These are phyloP conservation scores for Cicer cuneatum DNA, from an alignment of 306 rosid genomes.

Conservation along the genomic window DNA sequence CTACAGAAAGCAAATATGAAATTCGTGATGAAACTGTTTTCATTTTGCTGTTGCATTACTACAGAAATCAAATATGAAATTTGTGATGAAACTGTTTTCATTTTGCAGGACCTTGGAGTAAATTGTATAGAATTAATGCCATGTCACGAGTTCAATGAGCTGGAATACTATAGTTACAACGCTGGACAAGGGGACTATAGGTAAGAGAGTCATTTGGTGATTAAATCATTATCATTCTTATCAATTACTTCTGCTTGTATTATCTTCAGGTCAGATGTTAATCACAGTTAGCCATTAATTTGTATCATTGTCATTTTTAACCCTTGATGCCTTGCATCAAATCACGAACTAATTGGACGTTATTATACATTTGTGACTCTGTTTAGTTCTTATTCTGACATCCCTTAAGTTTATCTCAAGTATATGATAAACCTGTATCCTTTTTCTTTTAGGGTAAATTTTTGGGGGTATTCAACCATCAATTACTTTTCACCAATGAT, in stretches of 20 bases:
- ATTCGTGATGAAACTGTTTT: slow-evolving; percentile 38
- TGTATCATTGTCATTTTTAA: slow-evolving; percentile 12
- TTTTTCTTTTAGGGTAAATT: slow-evolving; percentile 73
- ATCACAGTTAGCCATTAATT: slow-evolving; percentile 21
- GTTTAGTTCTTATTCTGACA: slow-evolving; percentile 7
- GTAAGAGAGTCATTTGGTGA: slow-evolving; percentile 48
- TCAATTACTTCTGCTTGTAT: slow-evolving; percentile 17
- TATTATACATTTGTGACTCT: slow-evolving; percentile 21
- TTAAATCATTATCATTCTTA: slow-evolving; percentile 32
- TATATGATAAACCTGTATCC: slow-evolving; percentile 30
- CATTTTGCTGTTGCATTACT: slow-evolving; percentile 21
- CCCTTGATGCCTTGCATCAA: slow-evolving; percentile 31
- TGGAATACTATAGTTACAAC: slow-evolving; percentile 85
- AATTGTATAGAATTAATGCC: slow-evolving; percentile 98
- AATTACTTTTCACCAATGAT: slow-evolving; percentile 94
- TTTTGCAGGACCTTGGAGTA: slow-evolving; percentile 90
- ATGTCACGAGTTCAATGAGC: slow-evolving; percentile 94
- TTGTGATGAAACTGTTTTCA: slow-evolving; percentile 39
- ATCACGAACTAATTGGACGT: slow-evolving; percentile 28
- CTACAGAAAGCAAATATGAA: slow-evolving; percentile 25
- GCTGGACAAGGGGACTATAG: slow-evolving; percentile 80
- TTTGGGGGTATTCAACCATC: slow-evolving; percentile 98
- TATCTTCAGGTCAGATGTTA: slow-evolving; percentile 10
- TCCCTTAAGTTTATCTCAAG: slow-evolving; percentile 13
- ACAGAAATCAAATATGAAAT: slow-evolving; percentile 27